Evolutionary conservation across 2,329 filamentous ascomycete genomes (phyloP).

Genomic region (Stagonosporopsis vannaccii): DNA sequence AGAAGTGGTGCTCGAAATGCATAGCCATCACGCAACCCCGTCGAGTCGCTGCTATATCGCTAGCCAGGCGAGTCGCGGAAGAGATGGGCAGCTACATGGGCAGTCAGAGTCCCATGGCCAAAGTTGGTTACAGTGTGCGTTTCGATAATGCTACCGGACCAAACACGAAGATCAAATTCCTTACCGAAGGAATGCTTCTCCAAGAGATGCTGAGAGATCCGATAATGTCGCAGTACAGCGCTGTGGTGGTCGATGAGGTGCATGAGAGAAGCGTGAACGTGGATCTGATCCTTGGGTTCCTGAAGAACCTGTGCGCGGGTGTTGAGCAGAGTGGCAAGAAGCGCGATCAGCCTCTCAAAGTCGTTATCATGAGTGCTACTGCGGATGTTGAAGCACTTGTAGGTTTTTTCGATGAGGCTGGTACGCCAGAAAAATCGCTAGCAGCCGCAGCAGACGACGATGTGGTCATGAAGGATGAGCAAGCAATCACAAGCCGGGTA

Average conservation of each 20-base stretch:
- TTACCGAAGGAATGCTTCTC: constrained; percentile 95
- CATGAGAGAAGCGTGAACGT: constrained; percentile 96
- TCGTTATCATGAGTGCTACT: constrained; percentile 97
- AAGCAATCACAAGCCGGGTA: constrained; percentile 8
- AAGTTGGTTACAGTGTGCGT: constrained; percentile 91
- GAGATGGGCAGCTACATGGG: constrained; percentile 76
- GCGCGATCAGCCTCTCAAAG: constrained; percentile 70
- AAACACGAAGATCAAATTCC: constrained; percentile 86
- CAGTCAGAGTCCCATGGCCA: constrained; percentile 63
- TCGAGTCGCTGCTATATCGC: constrained; percentile 88
- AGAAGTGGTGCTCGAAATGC: constrained; percentile 79
- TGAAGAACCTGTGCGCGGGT: constrained; percentile 76
- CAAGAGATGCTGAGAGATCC: constrained; percentile 92
- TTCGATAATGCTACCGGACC: constrained; percentile 89
- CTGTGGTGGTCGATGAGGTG: constrained; percentile 92
- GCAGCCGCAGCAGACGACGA: constrained; percentile 12
- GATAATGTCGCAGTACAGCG: constrained; percentile 82
- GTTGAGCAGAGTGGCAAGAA: constrained; percentile 71
- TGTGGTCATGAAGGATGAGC: neutral
- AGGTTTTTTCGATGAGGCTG: constrained; percentile 70
- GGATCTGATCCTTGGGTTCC: constrained; percentile 86
- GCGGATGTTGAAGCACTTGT: constrained; percentile 83
- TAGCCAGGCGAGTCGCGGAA: constrained; percentile 85
- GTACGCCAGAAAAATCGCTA: constrained; percentile 20
- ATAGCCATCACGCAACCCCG: constrained; percentile 95